phyloP scores from a whole-genome alignment of 164 flowering plant genomes.

The Brasenia schreberi region DNA sequence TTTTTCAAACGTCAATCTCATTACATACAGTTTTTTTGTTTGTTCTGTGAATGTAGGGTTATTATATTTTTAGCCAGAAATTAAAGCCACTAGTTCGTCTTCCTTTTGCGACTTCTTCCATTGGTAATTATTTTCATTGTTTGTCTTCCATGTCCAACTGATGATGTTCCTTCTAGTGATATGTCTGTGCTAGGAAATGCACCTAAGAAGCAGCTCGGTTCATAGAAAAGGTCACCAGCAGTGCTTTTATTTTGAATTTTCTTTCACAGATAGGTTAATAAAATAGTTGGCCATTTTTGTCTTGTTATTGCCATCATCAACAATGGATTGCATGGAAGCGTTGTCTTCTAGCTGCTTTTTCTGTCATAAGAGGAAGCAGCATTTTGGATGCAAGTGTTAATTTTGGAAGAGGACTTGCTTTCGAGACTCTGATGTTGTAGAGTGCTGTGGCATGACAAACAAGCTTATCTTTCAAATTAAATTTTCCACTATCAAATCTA shows the following conservation, averaged over 20 bases:
- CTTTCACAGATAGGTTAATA: not conserved
- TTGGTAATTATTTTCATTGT: conserved; percentile 39
- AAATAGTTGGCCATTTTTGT: not conserved
- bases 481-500: not conserved
- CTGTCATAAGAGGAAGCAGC: not conserved
- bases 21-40: not conserved
- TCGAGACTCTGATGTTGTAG: not conserved
- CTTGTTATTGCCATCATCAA: not conserved
- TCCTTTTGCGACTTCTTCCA: conserved; percentile 75
- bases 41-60: conserved; percentile 55
- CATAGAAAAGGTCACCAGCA: not conserved
- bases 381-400: not conserved
- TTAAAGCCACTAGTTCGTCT: conserved; percentile 84
- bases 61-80: conserved; percentile 92
- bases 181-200: not conserved
- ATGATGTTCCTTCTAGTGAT: not conserved
- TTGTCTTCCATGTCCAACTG: not conserved
- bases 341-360: not conserved
- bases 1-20: not conserved
- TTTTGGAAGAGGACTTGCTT: not conserved
- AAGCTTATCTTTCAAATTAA: too few relatives aligned
- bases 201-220: not conserved
- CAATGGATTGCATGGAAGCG: not conserved
- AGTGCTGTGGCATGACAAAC: not conserved
- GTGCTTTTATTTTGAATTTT: not conserved